Evolutionary conservation across 2,329 filamentous ascomycete genomes (phyloP).

Genomic region (Aspergillus sp.): DNA sequence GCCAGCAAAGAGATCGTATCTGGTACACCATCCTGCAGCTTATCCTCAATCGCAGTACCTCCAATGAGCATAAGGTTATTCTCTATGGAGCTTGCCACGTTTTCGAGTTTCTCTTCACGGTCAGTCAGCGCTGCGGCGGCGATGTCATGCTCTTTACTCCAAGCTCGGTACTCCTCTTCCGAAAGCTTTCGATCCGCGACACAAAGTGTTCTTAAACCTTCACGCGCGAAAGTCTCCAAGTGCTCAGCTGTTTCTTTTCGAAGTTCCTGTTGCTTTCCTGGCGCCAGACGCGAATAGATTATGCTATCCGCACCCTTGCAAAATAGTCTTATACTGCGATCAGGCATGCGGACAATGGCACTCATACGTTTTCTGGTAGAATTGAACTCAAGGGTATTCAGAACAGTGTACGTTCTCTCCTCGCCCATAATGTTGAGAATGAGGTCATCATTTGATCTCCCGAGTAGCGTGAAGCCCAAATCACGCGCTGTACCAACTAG

Average conservation of each 20-base stretch:
- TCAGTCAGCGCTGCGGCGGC: conserved; percentile 81
- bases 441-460: conserved; percentile 75
- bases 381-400: conserved; percentile 97
- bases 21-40: conserved; percentile 92
- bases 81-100: conserved; percentile 86
- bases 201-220: conserved; percentile 91
- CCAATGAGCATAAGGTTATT: conserved; percentile 84
- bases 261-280: conserved; percentile 81
- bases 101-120: conserved; percentile 90
- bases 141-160: conserved; percentile 83
- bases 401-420: conserved; percentile 78
- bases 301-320: conserved; percentile 98
- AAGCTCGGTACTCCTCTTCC: conserved; percentile 79
- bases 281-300: conserved; percentile 87
- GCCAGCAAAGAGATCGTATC: conserved; percentile 91
- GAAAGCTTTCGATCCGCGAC: conserved; percentile 79
- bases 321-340: conserved; percentile 84
- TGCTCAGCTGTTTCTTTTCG: conserved; percentile 85
- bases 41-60: conserved; percentile 95
- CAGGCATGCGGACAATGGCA: conserved; percentile 91
- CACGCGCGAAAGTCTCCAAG: conserved; percentile 92
- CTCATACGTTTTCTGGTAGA: conserved; percentile 97
- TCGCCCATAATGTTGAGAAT: conserved; percentile 83
- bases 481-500: conserved; percentile 92
- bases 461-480: conserved; percentile 90